phyloP scores from a whole-genome alignment of 805 yeast genomes.

The Candida rishiriensis region DNA sequence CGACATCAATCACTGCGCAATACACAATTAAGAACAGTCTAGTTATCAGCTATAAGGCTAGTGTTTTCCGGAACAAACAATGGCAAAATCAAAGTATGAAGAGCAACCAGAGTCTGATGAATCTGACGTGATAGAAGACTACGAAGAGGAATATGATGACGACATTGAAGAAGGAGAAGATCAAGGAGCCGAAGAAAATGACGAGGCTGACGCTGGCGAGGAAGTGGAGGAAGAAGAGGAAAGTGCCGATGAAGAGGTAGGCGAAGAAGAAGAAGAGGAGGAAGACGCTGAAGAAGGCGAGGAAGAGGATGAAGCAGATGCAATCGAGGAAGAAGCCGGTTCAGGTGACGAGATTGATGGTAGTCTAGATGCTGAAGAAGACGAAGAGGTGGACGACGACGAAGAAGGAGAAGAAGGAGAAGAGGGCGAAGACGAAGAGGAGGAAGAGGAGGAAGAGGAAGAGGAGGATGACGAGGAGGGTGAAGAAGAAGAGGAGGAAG shows the following conservation, averaged over 20 bases:
- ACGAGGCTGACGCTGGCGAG: conserved; percentile 3
- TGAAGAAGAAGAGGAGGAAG: conserved; percentile 2
- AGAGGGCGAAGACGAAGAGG: conserved; percentile 6
- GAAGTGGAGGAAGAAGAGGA: conserved; percentile 8
- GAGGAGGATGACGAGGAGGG: conserved; percentile 21
- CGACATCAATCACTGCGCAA: too few species aligned
- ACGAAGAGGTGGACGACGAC: conserved; percentile 15
- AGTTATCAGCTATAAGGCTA: too few species aligned
- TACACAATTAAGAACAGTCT: too few species aligned
- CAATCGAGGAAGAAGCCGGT: conserved; percentile 8
- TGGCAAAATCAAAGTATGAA: too few species aligned
- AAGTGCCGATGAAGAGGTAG: conserved; percentile 10
- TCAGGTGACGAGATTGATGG: conserved; percentile 7
- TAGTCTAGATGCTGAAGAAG: conserved; percentile 14
- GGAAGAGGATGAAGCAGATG: conserved; percentile 4
- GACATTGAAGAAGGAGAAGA: conserved; percentile 1
- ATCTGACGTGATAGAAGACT: not conserved
- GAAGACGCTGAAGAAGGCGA: conserved; percentile 8
- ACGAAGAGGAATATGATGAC: conserved; percentile 1
- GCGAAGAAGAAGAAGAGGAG: conserved; percentile 1
- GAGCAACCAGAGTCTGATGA: not conserved
- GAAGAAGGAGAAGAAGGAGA: conserved; percentile 1
- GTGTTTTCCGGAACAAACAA: too few species aligned
- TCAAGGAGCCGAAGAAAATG: not conserved
- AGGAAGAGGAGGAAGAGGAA: conserved; percentile 30